Conservation (phyloP, 768 basidiomycete species). For the Trametes gibbosa region DNA sequence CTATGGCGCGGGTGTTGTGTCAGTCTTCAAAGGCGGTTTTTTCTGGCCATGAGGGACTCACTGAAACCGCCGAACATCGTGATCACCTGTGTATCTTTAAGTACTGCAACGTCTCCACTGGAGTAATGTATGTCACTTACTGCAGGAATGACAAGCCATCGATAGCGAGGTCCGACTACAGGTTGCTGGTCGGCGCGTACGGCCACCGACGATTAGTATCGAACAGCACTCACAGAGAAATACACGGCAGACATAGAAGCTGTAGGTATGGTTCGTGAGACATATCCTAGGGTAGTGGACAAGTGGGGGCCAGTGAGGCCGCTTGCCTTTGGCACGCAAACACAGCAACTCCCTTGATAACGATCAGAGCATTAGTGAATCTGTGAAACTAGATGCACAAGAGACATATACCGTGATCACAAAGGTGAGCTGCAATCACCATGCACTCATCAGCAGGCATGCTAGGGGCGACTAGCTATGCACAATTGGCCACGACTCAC, state of each 20-base stretch:
- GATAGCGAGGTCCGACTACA: background rate
- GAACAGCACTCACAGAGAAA: background rate
- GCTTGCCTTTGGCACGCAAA: no score
- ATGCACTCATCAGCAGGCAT: no score
- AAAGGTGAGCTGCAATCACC: no score
- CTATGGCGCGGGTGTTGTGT: background rate
- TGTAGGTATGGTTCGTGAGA: background rate
- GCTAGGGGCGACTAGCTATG: no score
- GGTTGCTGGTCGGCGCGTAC: background rate
- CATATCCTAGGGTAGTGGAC: no score
- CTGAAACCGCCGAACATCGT: background rate
- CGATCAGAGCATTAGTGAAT: no score
- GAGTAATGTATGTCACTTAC: background rate
- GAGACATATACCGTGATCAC: no score
- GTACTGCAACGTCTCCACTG: background rate
- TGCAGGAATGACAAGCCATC: background rate
- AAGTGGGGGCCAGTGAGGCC: no score
- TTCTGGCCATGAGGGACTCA: background rate
- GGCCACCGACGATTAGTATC: no score
- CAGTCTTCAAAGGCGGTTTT: background rate
- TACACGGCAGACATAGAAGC: background rate
- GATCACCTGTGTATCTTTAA: background rate
- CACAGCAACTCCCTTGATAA: no score
- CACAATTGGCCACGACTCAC: no score
- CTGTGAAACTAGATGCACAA: no score